A percentile compares a stretch with the other conserved stretches of the same genome.
Conservation (phyloP, 2,329 filamentous ascomycete species). For the Xylariales sp. region DNA sequence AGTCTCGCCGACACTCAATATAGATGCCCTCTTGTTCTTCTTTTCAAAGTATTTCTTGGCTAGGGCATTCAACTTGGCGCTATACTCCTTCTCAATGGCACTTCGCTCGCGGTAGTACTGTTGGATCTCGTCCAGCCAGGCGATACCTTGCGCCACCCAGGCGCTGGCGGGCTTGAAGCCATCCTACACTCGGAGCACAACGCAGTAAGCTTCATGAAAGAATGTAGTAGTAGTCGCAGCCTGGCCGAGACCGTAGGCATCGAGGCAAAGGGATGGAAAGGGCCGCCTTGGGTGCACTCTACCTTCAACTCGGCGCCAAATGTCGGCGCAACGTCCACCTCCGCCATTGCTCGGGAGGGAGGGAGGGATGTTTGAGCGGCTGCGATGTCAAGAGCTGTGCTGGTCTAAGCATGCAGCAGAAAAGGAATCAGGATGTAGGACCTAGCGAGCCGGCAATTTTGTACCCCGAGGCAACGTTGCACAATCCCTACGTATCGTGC, state of each 20-base stretch:
- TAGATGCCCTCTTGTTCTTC: constrained; percentile 85
- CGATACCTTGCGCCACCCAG: constrained; percentile 86
- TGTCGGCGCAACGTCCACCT: constrained; percentile 76
- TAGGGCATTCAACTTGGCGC: constrained; percentile 76
- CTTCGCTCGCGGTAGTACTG: constrained; percentile 95
- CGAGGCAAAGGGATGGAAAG: too few relatives aligned
- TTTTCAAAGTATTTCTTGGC: constrained; percentile 98
- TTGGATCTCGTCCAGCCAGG: constrained; percentile 95
- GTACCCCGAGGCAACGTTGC: too few relatives aligned
- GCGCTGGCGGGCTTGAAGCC: constrained; percentile 91
- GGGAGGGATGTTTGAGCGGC: constrained; percentile 9
- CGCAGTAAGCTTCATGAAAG: too few relatives aligned
- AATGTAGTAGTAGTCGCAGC: too few relatives aligned
- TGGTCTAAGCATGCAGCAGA: constrained; percentile 16
- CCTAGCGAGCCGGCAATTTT: too few relatives aligned
- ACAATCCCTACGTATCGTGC: constrained; percentile 9
- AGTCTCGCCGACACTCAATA: constrained; percentile 87
- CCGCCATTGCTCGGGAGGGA: constrained; percentile 67
- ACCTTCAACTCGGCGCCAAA: constrained; percentile 96
- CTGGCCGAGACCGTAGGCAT: too few relatives aligned
- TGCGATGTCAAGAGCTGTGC: constrained; percentile 4
- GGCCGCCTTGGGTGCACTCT: too few relatives aligned
- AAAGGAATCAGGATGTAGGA: too few relatives aligned
- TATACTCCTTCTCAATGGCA: constrained; percentile 94
- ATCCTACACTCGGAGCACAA: constrained; percentile 75